Evolutionary conservation across 2,329 filamentous ascomycete species (phyloP), one percentile per base, ranked within the genome.

Genomic region (Hypomyces perniciosus): DNA sequence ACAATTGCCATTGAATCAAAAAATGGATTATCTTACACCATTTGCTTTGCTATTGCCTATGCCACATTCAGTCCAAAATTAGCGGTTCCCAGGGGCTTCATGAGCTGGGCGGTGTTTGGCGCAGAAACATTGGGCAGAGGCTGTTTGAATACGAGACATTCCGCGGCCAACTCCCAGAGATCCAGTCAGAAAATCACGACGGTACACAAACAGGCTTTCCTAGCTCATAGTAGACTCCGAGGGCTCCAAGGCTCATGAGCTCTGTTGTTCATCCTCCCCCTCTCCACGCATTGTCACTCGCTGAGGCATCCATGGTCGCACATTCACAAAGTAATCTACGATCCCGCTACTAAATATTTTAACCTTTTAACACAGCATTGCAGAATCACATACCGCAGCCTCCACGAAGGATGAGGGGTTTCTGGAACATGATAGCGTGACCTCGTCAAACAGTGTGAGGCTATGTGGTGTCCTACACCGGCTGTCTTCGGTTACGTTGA

Each of bases 1-100:
- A 63, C 54, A 65, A 46, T 66, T 62, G 53, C 49, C 54, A 57
- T 57, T 58, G 60, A 64, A 60, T 64, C 52, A 58, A 63, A 60
- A n/a, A 49, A 5, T 40, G 35, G 29, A 49, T 29, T 7, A 10
- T 34, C 38, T 27, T 35, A 42, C n/a, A 8, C 29, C 13, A 31
- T 31, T 38, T 46, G 13, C 10, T 9, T 45, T 26, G 26, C 27
- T 28, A 9, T 26, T 9, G 12, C 31, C 26, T 37, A 33, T 44
- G 39, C 28, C 26, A 27, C 33, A 3, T 28, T 35, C 31, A 38
- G 29, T 31, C 26, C 20, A 12, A 12, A 8, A 35, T 40, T 28
- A 26, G 31, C 13, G 26, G 8, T 8, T 9, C 27, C n/a, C 5
- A 10, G 34, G 35, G 20, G 13, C 12, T 12, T 7, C 5, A 3